These are phyloP conservation scores for Rhizopus stolonifer DNA, from an alignment of 371 early-diverging fungal species.

Conservation along the genomic window DNA sequence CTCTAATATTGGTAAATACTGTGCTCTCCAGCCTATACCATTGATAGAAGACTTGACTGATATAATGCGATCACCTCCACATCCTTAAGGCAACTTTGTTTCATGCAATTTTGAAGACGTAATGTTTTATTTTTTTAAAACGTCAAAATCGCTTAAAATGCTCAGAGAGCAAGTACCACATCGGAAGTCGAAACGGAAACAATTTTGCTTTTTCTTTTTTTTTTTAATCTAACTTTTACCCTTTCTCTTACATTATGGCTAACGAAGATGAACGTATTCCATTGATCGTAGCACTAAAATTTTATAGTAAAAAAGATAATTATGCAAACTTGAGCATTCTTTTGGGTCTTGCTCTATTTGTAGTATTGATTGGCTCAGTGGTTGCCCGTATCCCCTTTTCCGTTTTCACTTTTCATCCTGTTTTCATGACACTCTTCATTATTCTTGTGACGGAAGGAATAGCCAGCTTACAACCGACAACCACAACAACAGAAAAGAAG, in stretches of 20 bases:
- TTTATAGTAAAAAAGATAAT: neutral
- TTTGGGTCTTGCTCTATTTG: conserved; percentile 26
- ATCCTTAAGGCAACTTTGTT: too few relatives aligned
- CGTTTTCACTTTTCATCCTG: conserved; percentile 36
- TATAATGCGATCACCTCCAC: too few relatives aligned
- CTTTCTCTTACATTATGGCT: neutral
- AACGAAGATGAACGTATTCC: neutral
- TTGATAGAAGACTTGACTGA: too few relatives aligned
- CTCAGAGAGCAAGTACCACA: too few relatives aligned
- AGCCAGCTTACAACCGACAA: conserved; percentile 30
- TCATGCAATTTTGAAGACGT: too few relatives aligned
- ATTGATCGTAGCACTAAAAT: neutral
- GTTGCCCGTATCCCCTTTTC: conserved; percentile 22
- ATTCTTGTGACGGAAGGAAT: conserved; percentile 32
- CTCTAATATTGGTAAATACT: too few relatives aligned
- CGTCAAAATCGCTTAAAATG: too few relatives aligned
- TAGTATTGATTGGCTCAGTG: conserved; percentile 23
- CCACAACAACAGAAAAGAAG: conserved; percentile 28
- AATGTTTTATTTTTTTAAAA: too few relatives aligned
- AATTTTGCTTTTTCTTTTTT: too few relatives aligned
- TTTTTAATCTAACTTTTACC: too few relatives aligned
- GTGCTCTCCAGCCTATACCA: too few relatives aligned
- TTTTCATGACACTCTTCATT: conserved; percentile 26
- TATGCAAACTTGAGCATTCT: conserved; percentile 8
- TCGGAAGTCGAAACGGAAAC: too few relatives aligned